A percentile compares a stretch with the other conserved stretches of the same genome.
Conservation (phyloP, 129 eudicot species). For the Dittrichia graveolens region DNA sequence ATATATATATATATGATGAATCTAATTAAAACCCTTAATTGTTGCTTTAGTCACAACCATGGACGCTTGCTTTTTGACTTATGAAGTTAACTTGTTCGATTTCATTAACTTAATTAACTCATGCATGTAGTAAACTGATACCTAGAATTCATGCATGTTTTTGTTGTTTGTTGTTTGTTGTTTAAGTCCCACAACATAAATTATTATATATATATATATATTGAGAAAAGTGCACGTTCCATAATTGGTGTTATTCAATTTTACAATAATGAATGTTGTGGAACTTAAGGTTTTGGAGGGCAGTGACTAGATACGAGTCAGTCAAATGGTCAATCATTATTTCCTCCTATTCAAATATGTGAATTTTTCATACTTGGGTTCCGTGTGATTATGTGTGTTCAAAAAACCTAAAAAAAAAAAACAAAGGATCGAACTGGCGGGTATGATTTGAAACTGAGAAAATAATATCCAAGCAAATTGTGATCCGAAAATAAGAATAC, state of each 20-base stretch:
- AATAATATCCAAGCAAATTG: too few relatives aligned
- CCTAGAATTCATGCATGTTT: too few relatives aligned
- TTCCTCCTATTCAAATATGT: slow-evolving; percentile 18
- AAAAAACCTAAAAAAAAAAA: too few relatives aligned
- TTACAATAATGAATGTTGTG: slow-evolving; percentile 34
- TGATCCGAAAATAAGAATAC: too few relatives aligned
- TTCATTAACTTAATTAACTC: not conserved
- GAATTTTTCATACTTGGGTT: not conserved
- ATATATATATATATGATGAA: slow-evolving; percentile 16
- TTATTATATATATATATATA: too few relatives aligned
- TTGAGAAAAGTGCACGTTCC: not conserved
- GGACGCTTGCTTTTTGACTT: too few relatives aligned
- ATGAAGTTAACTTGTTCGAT: not conserved
- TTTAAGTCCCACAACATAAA: too few relatives aligned
- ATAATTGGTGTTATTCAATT: slow-evolving; percentile 27
- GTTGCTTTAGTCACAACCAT: slow-evolving; percentile 26
- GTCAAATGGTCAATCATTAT: slow-evolving; percentile 42
- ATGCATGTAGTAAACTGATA: not conserved
- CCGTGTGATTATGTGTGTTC: not conserved
- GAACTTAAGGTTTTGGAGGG: slow-evolving; percentile 42
- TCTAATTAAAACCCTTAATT: slow-evolving; percentile 32
- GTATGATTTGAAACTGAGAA: too few relatives aligned
- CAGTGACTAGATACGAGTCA: slow-evolving; percentile 40
- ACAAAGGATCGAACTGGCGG: too few relatives aligned
- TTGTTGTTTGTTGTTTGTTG: too few relatives aligned